Evolutionary conservation across 2,329 filamentous ascomycete species (phyloP).

Genomic region (Botrytis tulipae): DNA sequence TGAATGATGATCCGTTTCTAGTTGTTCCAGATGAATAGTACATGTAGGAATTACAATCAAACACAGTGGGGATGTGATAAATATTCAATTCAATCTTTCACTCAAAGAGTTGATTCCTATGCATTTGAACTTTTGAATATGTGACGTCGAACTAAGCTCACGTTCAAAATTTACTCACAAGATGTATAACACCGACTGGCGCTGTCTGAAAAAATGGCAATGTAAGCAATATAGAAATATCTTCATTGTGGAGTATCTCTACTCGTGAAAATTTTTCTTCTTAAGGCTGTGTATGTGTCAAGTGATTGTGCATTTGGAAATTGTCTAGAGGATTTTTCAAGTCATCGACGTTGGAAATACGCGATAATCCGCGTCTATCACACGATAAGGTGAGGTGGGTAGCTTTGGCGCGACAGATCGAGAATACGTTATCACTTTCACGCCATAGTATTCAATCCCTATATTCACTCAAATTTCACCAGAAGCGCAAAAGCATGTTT

Average conservation of each 20-base stretch:
- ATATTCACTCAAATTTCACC: neutral
- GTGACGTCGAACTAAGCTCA: neutral
- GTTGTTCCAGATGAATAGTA: neutral
- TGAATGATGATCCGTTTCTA: too few species aligned
- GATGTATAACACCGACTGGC: neutral
- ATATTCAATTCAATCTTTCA: neutral
- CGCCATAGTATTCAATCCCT: neutral
- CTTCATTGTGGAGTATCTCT: rapidly evolving
- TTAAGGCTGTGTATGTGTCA: neutral
- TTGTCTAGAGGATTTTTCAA: neutral
- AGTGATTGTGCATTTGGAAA: neutral
- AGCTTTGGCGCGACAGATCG: neutral
- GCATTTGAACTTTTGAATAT: neutral
- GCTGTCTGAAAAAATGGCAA: neutral
- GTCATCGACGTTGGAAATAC: neutral
- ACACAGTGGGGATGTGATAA: rapidly evolving
- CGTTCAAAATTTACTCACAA: neutral
- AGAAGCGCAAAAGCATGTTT: neutral
- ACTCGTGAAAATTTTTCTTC: neutral
- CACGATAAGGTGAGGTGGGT: neutral
- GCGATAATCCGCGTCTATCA: neutral
- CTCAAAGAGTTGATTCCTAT: too few species aligned
- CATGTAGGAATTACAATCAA: rapidly evolving
- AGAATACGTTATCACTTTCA: neutral
- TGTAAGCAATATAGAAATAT: neutral